phyloP scores from a whole-genome alignment of 2,329 filamentous ascomycete genomes.

The Cercospora sp. region DNA sequence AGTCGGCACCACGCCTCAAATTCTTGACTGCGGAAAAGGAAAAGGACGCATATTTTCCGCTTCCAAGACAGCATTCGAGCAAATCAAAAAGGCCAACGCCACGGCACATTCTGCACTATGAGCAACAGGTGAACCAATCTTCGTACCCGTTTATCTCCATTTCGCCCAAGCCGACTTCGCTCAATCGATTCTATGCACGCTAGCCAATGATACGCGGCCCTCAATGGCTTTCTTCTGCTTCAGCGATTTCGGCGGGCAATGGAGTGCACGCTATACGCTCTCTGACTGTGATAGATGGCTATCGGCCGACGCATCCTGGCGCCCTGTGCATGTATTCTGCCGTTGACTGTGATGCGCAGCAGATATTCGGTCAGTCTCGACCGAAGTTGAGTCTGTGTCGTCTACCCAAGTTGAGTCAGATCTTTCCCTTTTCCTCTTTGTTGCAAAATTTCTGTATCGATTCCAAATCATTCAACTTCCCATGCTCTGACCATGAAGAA shows the following conservation, averaged over 20 bases:
- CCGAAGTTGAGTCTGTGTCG: neutral
- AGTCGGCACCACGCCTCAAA: slow-evolving; percentile 6
- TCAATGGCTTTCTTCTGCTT: slow-evolving; percentile 10
- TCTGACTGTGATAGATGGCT: slow-evolving; percentile 9
- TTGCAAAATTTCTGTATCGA: neutral
- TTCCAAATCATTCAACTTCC: neutral
- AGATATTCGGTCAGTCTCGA: slow-evolving; percentile 11
- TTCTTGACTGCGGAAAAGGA: slow-evolving; percentile 11
- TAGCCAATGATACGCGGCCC: slow-evolving; percentile 10
- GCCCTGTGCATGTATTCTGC: neutral
- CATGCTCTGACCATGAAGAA: slow-evolving; percentile 1
- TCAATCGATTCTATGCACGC: neutral
- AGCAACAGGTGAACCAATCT: neutral
- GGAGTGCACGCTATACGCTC: slow-evolving; percentile 10
- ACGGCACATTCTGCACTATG: slow-evolving; percentile 4
- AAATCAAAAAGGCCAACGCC: slow-evolving; percentile 4
- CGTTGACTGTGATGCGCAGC: slow-evolving; percentile 13
- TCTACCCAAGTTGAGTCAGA: slow-evolving; percentile 2
- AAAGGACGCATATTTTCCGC: neutral
- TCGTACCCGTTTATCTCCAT: neutral
- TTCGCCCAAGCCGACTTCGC: slow-evolving; percentile 13
- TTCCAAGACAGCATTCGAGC: neutral
- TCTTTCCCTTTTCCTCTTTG: neutral
- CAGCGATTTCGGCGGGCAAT: slow-evolving; percentile 17
- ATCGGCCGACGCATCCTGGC: slow-evolving; percentile 18